These are phyloP conservation scores for Mycena polygramma DNA, from an alignment of 768 basidiomycete genomes.

Conservation along the genomic window DNA sequence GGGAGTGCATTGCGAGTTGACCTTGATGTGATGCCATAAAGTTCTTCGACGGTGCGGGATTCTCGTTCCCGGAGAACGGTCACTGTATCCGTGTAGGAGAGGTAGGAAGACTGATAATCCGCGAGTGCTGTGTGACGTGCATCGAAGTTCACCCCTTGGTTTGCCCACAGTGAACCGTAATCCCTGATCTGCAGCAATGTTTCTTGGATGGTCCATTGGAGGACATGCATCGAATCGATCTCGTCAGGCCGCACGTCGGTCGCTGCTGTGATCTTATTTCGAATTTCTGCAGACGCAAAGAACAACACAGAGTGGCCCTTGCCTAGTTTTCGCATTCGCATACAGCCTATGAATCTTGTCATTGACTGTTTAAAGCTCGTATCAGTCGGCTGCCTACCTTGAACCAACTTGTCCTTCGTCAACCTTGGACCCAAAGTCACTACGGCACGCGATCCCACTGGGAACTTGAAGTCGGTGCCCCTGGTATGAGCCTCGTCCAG, in stretches of 20 bases:
- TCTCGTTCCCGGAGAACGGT: slow-evolving; percentile 15
- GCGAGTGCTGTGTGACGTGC: slow-evolving; percentile 15
- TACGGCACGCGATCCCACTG: slow-evolving; percentile 54
- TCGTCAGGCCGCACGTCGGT: not conserved
- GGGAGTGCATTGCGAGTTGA: not conserved
- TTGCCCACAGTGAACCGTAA: slow-evolving; percentile 29
- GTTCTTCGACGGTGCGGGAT: slow-evolving; percentile 23
- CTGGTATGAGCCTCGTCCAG: slow-evolving; percentile 67
- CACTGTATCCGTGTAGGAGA: not conserved
- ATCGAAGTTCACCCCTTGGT: slow-evolving; percentile 28
- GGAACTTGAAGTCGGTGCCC: slow-evolving; percentile 68
- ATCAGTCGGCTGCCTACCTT: slow-evolving; percentile 52
- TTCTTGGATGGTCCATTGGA: slow-evolving; percentile 20
- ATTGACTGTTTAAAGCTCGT: not conserved
- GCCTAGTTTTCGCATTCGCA: slow-evolving; percentile 67
- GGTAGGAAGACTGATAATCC: not conserved
- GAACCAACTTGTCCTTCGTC: slow-evolving; percentile 64
- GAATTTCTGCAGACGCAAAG: slow-evolving; percentile 26
- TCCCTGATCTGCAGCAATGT: slow-evolving; percentile 22
- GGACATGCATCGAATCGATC: slow-evolving; percentile 27
- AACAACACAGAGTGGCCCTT: slow-evolving; percentile 52
- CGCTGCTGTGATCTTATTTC: slow-evolving; percentile 12
- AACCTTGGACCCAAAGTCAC: slow-evolving; percentile 65
- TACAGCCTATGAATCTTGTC: slow-evolving; percentile 55
- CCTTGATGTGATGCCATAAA: slow-evolving; percentile 17